phyloP scores from a whole-genome alignment of 768 basidiomycete genomes.

The Dioszegia hungarica region DNA sequence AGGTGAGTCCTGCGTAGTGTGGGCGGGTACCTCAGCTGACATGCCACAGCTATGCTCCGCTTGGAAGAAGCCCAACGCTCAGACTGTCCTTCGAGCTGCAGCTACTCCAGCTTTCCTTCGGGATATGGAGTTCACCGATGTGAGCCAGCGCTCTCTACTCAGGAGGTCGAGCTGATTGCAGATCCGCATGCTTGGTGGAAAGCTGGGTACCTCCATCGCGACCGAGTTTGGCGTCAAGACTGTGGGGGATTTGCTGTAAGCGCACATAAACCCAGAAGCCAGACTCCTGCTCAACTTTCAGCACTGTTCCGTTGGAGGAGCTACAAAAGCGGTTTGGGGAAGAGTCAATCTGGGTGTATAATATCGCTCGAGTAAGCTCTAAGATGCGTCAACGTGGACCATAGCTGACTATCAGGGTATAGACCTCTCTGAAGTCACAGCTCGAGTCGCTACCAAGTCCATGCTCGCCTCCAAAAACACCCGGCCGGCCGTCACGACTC shows the following conservation, averaged over 20 bases:
- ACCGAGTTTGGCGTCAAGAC: constrained; percentile 82
- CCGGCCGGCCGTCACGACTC: constrained; percentile 66
- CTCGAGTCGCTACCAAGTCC: constrained; percentile 11
- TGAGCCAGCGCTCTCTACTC: constrained; percentile 33
- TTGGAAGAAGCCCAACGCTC: constrained; percentile 78
- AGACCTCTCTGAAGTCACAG: constrained; percentile 62
- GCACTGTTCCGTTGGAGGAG: constrained; percentile 48
- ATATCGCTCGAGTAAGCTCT: constrained; percentile 67
- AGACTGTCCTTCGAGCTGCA: constrained; percentile 78
- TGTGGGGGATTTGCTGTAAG: constrained; percentile 84
- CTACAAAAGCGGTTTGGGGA: constrained; percentile 52
- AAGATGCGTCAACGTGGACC: background rate
- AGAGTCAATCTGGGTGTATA: constrained; percentile 76
- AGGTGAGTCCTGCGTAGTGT: constrained; percentile 54
- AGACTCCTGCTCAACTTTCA: constrained; percentile 12
- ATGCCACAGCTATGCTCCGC: constrained; percentile 70
- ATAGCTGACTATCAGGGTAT: constrained; percentile 56
- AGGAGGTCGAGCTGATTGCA: constrained; percentile 40
- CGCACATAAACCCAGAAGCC: constrained; percentile 9
- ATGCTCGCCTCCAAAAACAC: constrained; percentile 72
- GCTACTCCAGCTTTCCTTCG: constrained; percentile 79
- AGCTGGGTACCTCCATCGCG: constrained; percentile 80
- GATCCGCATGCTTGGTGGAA: constrained; percentile 94
- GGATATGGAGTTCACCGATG: constrained; percentile 85
- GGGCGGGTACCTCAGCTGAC: background rate